Base-by-base conservation (phyloP, 2,329 filamentous ascomycete genomes). In the Trichoderma arundinaceum region DNA sequence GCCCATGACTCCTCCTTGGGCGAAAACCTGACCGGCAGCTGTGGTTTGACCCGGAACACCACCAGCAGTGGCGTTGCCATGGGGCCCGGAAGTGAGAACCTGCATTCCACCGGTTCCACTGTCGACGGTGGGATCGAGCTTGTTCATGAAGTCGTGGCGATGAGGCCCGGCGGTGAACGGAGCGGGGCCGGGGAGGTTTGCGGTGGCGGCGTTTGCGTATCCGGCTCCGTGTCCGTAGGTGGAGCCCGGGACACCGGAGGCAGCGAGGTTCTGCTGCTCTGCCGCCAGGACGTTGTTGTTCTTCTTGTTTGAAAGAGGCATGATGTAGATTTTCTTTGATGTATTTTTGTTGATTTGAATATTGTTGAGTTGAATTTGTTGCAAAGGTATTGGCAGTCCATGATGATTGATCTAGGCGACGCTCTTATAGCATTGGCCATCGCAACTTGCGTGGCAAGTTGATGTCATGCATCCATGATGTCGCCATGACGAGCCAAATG, bases 51-150 rank as follows among this genome's bases (percentile, higher is more conserved):
- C 44, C 0, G 44, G 19, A 15, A 33, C 15, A 6, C 67, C 63
- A 1, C 35, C 33, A 1, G 46, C 48, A 1, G 46, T 46, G 1
- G 48, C 10, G 58, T 51, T 44, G 35, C n/a, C 39, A 1, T 61
- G 66, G 12, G 38, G 17, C 1, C 48, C 53, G 1, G 56, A 38
- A 1, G 65, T 57, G 7, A 63, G 15, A 5, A 68, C 48, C 15
- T 68, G 67, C 44, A 63, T 46, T 1, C 66, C 67, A 8, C 67
- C 64, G 7, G 67, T 59, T 7, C 33, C 19, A 46, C 57, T 66
- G 54, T 68, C 66, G 39, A 69, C 66, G 9, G 66, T 68, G 8
- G 67, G 67, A 10, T 69, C 66, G 8, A 68, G 54, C 59, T 65
- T 64, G 64, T 69, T 69, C 46, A 69, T 44, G 33, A 69, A 33